Conservation (phyloP, 129 eudicot genomes). For the Mikania micrantha region DNA sequence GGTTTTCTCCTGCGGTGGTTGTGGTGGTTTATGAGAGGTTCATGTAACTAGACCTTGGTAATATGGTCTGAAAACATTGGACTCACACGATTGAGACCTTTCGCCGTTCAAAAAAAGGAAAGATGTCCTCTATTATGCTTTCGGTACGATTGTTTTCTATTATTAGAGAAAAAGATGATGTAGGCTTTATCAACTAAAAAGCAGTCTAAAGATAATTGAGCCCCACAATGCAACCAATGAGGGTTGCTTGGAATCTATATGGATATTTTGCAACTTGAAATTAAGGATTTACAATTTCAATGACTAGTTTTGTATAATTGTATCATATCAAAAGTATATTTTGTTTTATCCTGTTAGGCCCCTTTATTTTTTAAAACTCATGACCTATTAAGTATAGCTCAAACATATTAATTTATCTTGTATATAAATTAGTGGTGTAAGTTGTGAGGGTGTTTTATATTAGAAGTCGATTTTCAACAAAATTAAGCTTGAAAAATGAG, state of each 20-base stretch:
- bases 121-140: too few species aligned
- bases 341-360: slow-evolving; percentile 26
- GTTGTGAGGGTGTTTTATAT: too few species aligned
- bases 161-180: not conserved
- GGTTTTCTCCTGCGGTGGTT: too few species aligned
- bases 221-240: slow-evolving; percentile 24
- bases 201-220: slow-evolving; percentile 15
- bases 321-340: slow-evolving; percentile 10
- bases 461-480: too few species aligned
- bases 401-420: too few species aligned
- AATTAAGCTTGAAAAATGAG: too few species aligned
- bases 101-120: too few species aligned
- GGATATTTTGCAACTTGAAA: slow-evolving; percentile 21
- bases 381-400: not conserved
- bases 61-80: too few species aligned
- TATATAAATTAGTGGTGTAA: not conserved
- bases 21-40: too few species aligned
- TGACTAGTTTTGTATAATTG: not conserved
- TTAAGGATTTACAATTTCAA: slow-evolving; percentile 1
- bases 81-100: too few species aligned
- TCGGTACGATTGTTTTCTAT: too few species aligned
- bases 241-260: slow-evolving; percentile 6
- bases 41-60: too few species aligned
- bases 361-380: not conserved
- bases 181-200: not conserved